phyloP scores from a whole-genome alignment of 805 yeast genomes.

The Zygotorulaspora danielsina region DNA sequence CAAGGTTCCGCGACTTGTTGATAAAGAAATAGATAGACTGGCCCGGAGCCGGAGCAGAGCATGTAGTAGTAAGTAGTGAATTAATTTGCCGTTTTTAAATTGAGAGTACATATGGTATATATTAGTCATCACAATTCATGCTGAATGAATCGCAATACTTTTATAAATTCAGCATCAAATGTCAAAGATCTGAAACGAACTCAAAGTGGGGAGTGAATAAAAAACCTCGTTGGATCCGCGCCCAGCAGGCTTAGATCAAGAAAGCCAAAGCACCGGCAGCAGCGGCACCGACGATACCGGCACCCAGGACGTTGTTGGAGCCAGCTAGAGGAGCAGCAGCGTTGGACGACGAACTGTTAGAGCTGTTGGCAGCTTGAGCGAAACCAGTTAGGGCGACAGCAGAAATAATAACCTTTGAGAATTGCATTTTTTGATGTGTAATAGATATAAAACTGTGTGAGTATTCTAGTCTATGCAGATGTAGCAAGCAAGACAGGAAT shows the following conservation, averaged over 20 bases:
- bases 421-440: conserved; percentile 20
- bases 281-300: conserved; percentile 29
- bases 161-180: conserved; percentile 2
- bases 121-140: not conserved
- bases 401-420: conserved; percentile 23
- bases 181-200: conserved; percentile 1
- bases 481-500: too few species aligned
- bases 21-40: conserved; percentile 1
- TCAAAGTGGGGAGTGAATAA: not conserved
- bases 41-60: not conserved
- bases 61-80: not conserved
- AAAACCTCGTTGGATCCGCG: not conserved
- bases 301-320: conserved; percentile 18
- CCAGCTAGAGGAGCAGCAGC: conserved; percentile 20
- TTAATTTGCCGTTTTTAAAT: not conserved
- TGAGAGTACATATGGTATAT: conserved; percentile 2
- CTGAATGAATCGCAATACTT: not conserved
- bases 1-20: conserved; percentile 8
- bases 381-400: conserved; percentile 23
- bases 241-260: conserved; percentile 17
- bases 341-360: conserved; percentile 15
- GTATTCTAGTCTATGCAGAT: too few species aligned
- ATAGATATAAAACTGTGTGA: not conserved
- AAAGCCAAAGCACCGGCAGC: conserved; percentile 32
- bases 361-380: conserved; percentile 15